Base-by-base conservation (phyloP, 1,139 yeast species). In the Magnusiomyces starmeri region DNA sequence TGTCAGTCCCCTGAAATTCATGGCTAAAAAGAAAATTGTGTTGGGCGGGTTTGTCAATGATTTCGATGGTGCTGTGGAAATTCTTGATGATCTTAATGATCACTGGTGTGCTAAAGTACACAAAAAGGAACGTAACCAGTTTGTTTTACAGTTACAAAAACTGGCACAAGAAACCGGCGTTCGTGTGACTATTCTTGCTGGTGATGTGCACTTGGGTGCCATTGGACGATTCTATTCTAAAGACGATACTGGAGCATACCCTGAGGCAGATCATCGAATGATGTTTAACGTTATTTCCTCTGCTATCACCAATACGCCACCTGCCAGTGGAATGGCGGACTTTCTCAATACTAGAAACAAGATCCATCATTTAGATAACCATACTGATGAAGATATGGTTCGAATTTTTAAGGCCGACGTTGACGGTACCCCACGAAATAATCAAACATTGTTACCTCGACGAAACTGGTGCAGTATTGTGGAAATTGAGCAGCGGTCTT, bases 91-190 rank as follows among this genome's bases (percentile, higher is more conserved):
- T 65, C 75, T 92, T 65, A 85, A 89, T 64, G 98, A 90, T 66
- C 97, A 92, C 68, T 90, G 97, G 97, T 89, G 97, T 68, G 85
- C 96, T 4, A 76, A 76, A 55, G 78, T 83, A 65, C 98, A 90
- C 63, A 87, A 87, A 65, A 69, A 71, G 51, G 96, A 87, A 68
- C 76, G 96, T 55, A 87, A 87, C 66, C 65, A 65, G 57, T 71
- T 88, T 49, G 70, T 86, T 46, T 72, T 73, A 50, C 70, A 73
- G 51, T 70, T 87, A 49, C 79, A 80, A 57, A 77, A 77, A 48
- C 79, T 85, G 61, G 88, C 92, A 3, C 77, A 85, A 39, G 60
- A 69, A 27, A 68, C 77, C 58, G 82, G 83, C 2, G 80, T 85
- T 6, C 75, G 98, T 60, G 70, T 90, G 52, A 88, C 97, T 6